phyloP scores from a whole-genome alignment of 306 rosid genomes.

The Castanea crenata region DNA sequence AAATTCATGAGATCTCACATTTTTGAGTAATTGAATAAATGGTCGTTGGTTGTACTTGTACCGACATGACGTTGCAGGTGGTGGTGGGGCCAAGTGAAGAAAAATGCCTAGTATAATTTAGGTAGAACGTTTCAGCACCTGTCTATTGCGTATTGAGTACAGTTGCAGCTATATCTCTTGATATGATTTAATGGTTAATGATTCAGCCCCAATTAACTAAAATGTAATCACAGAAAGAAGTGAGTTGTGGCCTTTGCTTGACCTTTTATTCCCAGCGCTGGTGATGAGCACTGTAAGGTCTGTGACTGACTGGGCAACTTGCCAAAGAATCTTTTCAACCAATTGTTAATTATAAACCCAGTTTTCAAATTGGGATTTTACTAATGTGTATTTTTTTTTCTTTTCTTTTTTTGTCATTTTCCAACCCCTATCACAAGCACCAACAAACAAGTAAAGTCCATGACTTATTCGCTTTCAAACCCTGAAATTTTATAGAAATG shows the following conservation, averaged over 20 bases:
- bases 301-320: background rate
- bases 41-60: too few relatives aligned
- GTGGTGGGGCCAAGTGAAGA: too few relatives aligned
- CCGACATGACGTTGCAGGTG: too few relatives aligned
- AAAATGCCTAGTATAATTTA: too few relatives aligned
- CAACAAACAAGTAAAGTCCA: background rate
- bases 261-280: background rate
- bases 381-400: background rate
- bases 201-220: too few relatives aligned
- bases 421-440: background rate
- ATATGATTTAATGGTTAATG: too few relatives aligned
- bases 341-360: background rate
- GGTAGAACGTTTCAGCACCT: too few relatives aligned
- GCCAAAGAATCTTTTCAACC: background rate
- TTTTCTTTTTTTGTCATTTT: background rate
- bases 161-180: too few relatives aligned
- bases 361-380: background rate
- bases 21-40: too few relatives aligned
- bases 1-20: too few relatives aligned
- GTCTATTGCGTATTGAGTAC: too few relatives aligned
- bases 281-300: background rate
- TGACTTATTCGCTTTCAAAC: background rate
- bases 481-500: background rate
- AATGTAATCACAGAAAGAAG: background rate
- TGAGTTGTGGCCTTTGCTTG: background rate